Evolutionary conservation across 148 eudicot genomes (phyloP).

Genomic region (Rheum nobile): DNA sequence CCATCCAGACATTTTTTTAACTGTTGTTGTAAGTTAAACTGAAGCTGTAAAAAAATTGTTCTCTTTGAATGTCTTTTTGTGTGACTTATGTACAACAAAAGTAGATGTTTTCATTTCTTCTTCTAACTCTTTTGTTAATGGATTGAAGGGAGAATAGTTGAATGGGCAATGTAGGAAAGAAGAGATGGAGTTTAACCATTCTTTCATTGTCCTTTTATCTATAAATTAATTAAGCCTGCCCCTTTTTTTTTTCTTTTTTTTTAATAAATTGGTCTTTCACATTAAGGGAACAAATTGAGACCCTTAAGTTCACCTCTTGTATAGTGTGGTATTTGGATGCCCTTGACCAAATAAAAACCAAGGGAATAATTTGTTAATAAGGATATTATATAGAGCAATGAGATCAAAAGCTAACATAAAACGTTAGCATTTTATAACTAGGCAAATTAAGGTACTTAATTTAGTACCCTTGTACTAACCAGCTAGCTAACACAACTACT

Average conservation of each 20-base stretch:
- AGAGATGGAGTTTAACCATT: background rate
- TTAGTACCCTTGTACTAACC: too few relatives aligned
- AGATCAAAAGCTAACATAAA: too few relatives aligned
- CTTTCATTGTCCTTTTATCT: background rate
- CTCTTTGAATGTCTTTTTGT: background rate
- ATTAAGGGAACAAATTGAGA: too few relatives aligned
- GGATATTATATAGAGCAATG: too few relatives aligned
- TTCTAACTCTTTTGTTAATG: background rate
- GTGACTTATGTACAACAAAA: background rate
- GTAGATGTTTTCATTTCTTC: background rate
- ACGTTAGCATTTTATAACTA: too few relatives aligned
- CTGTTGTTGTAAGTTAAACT: background rate
- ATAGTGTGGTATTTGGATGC: too few relatives aligned
- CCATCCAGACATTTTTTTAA: conserved; percentile 29
- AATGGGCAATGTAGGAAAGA: background rate
- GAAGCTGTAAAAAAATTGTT: background rate
- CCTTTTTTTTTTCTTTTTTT: background rate
- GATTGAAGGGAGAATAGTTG: background rate
- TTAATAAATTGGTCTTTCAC: too few relatives aligned
- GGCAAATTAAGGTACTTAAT: too few relatives aligned
- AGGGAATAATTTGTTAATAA: too few relatives aligned
- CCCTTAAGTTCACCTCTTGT: too few relatives aligned
- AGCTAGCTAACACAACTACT: too few relatives aligned
- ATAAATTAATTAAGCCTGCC: background rate
- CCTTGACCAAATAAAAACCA: too few relatives aligned